These are phyloP conservation scores for Prinsepia uniflora DNA, from an alignment of 306 rosid species.

Conservation along the genomic window DNA sequence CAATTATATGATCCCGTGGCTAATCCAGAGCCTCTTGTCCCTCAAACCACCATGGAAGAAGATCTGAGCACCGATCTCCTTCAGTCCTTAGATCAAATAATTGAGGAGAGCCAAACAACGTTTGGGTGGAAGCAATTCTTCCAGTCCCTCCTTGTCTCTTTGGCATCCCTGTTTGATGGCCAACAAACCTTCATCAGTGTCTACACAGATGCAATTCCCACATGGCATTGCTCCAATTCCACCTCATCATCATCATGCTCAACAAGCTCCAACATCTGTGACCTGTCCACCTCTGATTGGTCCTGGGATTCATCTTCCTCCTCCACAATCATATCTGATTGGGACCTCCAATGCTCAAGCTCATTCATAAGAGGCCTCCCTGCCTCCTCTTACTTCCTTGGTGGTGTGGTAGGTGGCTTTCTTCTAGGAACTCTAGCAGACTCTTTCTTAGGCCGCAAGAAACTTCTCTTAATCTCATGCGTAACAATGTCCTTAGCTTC, in stretches of 20 bases:
- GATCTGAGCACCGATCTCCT: neutral
- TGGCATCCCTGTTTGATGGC: slow-evolving; percentile 35
- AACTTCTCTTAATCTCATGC: slow-evolving; percentile 7
- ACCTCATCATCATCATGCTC: slow-evolving; percentile 1
- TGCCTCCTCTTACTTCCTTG: slow-evolving; percentile 16
- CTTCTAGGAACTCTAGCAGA: slow-evolving; percentile 38
- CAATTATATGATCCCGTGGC: neutral
- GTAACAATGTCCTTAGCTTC: slow-evolving; percentile 17
- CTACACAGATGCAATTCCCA: slow-evolving; percentile 37
- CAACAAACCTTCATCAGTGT: slow-evolving; percentile 44
- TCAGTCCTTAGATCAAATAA: neutral
- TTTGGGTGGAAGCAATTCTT: slow-evolving; percentile 20
- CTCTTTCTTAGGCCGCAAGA: slow-evolving; percentile 36
- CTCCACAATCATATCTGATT: slow-evolving; percentile 39
- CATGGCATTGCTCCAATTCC: slow-evolving; percentile 41
- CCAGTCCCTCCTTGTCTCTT: slow-evolving; percentile 33
- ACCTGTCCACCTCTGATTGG: slow-evolving; percentile 32
- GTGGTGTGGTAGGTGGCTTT: slow-evolving; percentile 29
- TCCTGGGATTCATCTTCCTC: slow-evolving; percentile 30
- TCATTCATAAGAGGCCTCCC: slow-evolving; percentile 24
- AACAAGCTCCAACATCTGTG: slow-evolving; percentile 34
- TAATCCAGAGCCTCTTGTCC: slow-evolving; percentile 2
- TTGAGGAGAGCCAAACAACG: slow-evolving; percentile 6
- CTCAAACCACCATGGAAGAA: slow-evolving; percentile 6
- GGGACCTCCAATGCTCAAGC: slow-evolving; percentile 33